Evolutionary conservation across 495 filamentous ascomycete species (phyloP).

Genomic region (Hypomontagnella monticulosa): DNA sequence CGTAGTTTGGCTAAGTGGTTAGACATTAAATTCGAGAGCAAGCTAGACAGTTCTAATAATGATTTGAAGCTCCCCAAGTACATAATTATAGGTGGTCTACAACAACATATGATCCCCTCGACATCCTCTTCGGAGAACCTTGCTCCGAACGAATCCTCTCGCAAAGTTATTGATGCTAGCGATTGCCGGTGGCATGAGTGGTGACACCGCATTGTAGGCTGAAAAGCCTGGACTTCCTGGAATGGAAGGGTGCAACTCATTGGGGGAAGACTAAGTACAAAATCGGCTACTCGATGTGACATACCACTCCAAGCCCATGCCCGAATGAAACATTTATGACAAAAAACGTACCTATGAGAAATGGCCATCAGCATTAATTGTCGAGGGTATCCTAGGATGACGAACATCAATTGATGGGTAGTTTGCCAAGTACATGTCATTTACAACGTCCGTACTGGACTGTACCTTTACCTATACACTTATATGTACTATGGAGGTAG

Average conservation of each 20-base stretch:
- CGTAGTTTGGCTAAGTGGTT: not conserved
- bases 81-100: not conserved
- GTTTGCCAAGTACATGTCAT: too few species aligned
- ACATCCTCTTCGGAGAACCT: slow-evolving; percentile 30
- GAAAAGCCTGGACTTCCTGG: slow-evolving; percentile 22
- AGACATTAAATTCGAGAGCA: not conserved
- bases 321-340: slow-evolving; percentile 21
- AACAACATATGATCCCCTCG: slow-evolving; percentile 16
- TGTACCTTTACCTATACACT: too few species aligned
- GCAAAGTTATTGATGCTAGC: slow-evolving; percentile 14
- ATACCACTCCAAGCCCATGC: slow-evolving; percentile 20
- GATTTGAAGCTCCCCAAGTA: not conserved
- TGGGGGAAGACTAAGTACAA: slow-evolving; percentile 21
- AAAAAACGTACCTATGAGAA: slow-evolving; percentile 13
- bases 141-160: slow-evolving; percentile 30
- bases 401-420: too few species aligned
- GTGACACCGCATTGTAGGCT: slow-evolving; percentile 39
- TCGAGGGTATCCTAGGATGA: not conserved
- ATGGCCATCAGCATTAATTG: not conserved
- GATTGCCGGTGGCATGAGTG: slow-evolving; percentile 32
- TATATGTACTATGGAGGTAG: too few species aligned
- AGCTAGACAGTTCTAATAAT: not conserved
- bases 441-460: too few species aligned
- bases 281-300: slow-evolving; percentile 35
- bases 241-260: slow-evolving; percentile 20